Conservation (phyloP, 2,329 filamentous ascomycete genomes). For the Herpotrichia juniperi region DNA sequence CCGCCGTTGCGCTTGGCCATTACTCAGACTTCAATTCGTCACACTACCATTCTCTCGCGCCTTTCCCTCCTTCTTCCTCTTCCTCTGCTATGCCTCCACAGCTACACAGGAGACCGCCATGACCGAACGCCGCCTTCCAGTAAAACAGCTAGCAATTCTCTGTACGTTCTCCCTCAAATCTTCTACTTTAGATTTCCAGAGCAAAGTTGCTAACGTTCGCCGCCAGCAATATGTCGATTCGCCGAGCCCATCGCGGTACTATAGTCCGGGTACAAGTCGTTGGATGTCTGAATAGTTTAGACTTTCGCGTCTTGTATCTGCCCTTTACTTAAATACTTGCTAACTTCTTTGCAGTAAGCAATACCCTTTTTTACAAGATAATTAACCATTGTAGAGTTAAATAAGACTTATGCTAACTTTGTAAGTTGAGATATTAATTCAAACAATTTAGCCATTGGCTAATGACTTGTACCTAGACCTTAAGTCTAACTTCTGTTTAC, state of each 20-base stretch:
- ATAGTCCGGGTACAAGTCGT: too few species aligned
- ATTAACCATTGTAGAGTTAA: too few species aligned
- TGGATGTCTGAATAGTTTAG: too few species aligned
- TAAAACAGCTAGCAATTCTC: conserved; percentile 48
- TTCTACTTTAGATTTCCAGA: not conserved
- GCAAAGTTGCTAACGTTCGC: conserved; percentile 9
- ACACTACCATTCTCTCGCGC: not conserved
- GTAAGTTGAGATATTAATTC: too few species aligned
- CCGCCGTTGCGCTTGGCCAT: too few species aligned
- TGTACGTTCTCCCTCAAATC: conserved; percentile 27
- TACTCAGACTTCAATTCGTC: not conserved
- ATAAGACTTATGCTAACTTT: too few species aligned
- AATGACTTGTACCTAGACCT: too few species aligned
- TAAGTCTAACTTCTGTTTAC: conserved; percentile 89
- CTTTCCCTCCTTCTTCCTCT: not conserved
- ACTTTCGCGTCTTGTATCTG: too few species aligned
- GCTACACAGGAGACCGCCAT: conserved; percentile 28
- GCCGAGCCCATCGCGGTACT: conserved; percentile 94
- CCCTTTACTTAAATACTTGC: too few species aligned
- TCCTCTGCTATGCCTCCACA: conserved; percentile 10
- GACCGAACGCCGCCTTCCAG: conserved; percentile 46
- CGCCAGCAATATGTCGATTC: conserved; percentile 83
- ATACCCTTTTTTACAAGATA: too few species aligned
- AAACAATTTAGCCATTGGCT: too few species aligned
- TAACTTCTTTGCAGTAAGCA: too few species aligned